Conservation (phyloP, 495 filamentous ascomycete genomes). For the Neurospora sp. region DNA sequence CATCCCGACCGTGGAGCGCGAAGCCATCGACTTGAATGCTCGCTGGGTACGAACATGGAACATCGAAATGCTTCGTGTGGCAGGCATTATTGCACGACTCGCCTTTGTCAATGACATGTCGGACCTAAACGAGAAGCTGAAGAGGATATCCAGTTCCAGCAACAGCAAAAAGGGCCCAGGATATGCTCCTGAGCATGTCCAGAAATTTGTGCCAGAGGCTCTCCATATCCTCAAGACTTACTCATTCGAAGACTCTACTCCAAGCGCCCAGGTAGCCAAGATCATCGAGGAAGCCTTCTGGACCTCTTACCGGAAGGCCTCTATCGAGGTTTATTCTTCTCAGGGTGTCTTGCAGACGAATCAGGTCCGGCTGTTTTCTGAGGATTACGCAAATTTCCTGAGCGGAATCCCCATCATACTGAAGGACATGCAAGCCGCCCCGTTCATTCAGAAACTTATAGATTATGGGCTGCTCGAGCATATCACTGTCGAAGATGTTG, state of each 20-base stretch:
- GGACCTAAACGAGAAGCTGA: slow-evolving; percentile 51
- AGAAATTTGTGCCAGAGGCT: slow-evolving; percentile 62
- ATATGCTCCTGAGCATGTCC: slow-evolving; percentile 45
- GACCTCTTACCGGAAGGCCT: slow-evolving; percentile 70
- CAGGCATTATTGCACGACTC: slow-evolving; percentile 81
- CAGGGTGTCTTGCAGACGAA: slow-evolving; percentile 70
- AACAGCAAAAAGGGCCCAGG: slow-evolving; percentile 32
- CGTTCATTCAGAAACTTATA: slow-evolving; percentile 67
- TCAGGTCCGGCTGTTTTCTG: slow-evolving; percentile 66
- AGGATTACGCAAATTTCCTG: slow-evolving; percentile 75
- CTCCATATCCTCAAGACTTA: slow-evolving; percentile 74
- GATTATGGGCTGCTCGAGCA: slow-evolving; percentile 73
- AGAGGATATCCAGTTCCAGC: slow-evolving; percentile 30
- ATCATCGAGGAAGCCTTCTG: slow-evolving; percentile 91
- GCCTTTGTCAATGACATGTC: slow-evolving; percentile 80
- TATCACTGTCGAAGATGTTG: slow-evolving; percentile 79
- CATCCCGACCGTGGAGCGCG: slow-evolving; percentile 96
- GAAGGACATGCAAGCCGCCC: slow-evolving; percentile 53
- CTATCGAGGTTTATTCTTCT: slow-evolving; percentile 80
- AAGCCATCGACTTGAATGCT: slow-evolving; percentile 93
- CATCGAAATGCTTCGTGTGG: slow-evolving; percentile 81
- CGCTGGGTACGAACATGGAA: slow-evolving; percentile 93
- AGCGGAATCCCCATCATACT: slow-evolving; percentile 83
- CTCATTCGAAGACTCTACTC: slow-evolving; percentile 79
- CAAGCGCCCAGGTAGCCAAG: slow-evolving; percentile 65